Base-by-base conservation (phyloP, 2,329 filamentous ascomycete species). In the Mollisiaceae sp. region DNA sequence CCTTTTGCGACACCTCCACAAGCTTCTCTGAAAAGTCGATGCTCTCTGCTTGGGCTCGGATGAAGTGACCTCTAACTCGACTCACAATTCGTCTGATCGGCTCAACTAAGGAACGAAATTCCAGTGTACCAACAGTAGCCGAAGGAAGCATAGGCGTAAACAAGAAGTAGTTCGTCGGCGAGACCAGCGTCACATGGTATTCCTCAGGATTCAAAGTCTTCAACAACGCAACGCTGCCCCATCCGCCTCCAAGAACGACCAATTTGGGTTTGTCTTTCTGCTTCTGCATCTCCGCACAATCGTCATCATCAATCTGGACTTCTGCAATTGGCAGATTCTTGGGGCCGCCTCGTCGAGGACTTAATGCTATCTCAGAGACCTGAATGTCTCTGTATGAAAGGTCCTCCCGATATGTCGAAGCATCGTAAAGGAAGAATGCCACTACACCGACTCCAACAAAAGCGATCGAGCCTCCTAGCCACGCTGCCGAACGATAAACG, bases 141-240 rank as follows among this genome's bases (percentile, higher is more conserved):
- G 93, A 97, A 1, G 95, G 95, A 52, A 99, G 83, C 94, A 99
- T 98, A 0, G 95, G 95, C 1, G 95, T 99, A 78, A 99, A 99
- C 38, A 99, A 81, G 80, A 99, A 99, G 80, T 98, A 97, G 75
- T 98, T 98, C 41, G 91, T 91, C 0, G 95, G 94, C 14, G 93
- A 97, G 52, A 99, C 90, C 45, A 99, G 91, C 4, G 94, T 98
- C 71, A 99, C 90, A 78, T 99, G 94, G 76, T 97, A 99, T 73
- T 97, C 92, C 14, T 94, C 92, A 0, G 93, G 90, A 68, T 94
- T 91, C 68, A 99, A 80, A 68, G 92, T 90, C 81, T 99, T 99
- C 71, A 99, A 81, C 65, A 99, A 81, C 4, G 94, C 92, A 67
- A 99, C 91, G 73, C 93, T 93, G 62, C 94, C 95, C 95, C 95